Evolutionary conservation across 192 early-diverging fungal species (phyloP).

Genomic region (Haplosporangium gracile): DNA sequence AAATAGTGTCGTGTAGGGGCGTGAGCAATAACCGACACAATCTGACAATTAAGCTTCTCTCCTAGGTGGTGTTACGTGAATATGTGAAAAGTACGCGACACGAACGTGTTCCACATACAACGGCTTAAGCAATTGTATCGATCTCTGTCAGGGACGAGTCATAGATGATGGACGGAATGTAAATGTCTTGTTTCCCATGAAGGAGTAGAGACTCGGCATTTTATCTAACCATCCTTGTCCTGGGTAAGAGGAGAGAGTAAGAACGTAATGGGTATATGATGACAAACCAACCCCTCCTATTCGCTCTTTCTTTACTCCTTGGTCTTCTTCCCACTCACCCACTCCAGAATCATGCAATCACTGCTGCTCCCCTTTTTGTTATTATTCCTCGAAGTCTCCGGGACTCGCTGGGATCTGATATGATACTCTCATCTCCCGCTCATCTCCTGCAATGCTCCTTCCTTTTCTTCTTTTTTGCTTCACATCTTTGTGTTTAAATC

Average conservation of each 20-base stretch:
- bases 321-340: background rate
- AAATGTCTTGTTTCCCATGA: background rate
- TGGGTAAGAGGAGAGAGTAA: background rate
- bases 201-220: background rate
- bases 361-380: background rate
- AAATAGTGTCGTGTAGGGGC: too few species aligned
- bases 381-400: background rate
- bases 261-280: too few species aligned
- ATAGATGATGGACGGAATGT: background rate
- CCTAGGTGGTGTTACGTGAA: too few species aligned
- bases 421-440: background rate
- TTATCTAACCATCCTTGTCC: background rate
- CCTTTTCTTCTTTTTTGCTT: background rate
- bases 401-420: background rate
- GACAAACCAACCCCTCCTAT: background rate
- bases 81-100: too few species aligned
- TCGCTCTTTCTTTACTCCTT: background rate
- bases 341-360: background rate
- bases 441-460: background rate
- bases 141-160: too few species aligned
- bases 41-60: too few species aligned
- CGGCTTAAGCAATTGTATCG: too few species aligned
- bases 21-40: too few species aligned
- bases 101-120: too few species aligned
- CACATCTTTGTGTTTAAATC: background rate